These are phyloP conservation scores for Mortierella polycephala DNA, from an alignment of 371 early-diverging fungal species.

Conservation along the genomic window DNA sequence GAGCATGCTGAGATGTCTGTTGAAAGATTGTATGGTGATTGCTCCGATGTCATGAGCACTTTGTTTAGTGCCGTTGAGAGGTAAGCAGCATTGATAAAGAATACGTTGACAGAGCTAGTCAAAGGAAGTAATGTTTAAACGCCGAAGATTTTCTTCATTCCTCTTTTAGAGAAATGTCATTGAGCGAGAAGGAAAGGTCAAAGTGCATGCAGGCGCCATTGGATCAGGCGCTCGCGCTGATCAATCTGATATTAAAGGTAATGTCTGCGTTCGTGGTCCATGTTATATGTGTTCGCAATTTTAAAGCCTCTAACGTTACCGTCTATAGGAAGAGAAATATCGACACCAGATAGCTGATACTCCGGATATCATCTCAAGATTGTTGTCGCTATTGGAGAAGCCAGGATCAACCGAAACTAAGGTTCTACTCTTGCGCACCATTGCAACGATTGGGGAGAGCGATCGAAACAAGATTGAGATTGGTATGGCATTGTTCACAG, in stretches of 20 bases:
- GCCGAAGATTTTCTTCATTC: background rate
- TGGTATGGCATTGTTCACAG: slow-evolving; percentile 18
- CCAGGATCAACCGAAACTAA: slow-evolving; percentile 48
- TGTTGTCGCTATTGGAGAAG: slow-evolving; percentile 45
- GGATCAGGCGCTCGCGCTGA: slow-evolving; percentile 40
- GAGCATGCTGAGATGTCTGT: slow-evolving; percentile 42
- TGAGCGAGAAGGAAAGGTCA: slow-evolving; percentile 26
- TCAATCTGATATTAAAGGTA: slow-evolving; percentile 55
- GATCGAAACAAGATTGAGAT: slow-evolving; percentile 58
- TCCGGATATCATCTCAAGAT: slow-evolving; percentile 49
- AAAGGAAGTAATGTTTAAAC: too few species aligned
- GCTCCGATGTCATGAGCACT: slow-evolving; percentile 48
- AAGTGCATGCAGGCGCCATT: slow-evolving; percentile 49
- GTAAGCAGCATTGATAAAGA: slow-evolving; percentile 8
- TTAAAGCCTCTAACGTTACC: background rate
- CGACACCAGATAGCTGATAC: slow-evolving; percentile 44
- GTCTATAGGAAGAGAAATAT: slow-evolving; percentile 52
- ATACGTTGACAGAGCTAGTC: too few species aligned
- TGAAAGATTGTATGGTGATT: slow-evolving; percentile 54
- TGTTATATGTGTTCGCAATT: background rate
- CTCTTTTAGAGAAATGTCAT: slow-evolving; percentile 18
- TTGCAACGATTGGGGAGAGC: slow-evolving; percentile 56
- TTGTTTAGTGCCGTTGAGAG: slow-evolving; percentile 39
- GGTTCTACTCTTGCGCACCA: slow-evolving; percentile 42
- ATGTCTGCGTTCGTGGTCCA: too few species aligned